A percentile compares a stretch with the other conserved stretches of the same genome.
Conservation (phyloP, 148 eudicot genomes). For the Dianthus caryophyllus region DNA sequence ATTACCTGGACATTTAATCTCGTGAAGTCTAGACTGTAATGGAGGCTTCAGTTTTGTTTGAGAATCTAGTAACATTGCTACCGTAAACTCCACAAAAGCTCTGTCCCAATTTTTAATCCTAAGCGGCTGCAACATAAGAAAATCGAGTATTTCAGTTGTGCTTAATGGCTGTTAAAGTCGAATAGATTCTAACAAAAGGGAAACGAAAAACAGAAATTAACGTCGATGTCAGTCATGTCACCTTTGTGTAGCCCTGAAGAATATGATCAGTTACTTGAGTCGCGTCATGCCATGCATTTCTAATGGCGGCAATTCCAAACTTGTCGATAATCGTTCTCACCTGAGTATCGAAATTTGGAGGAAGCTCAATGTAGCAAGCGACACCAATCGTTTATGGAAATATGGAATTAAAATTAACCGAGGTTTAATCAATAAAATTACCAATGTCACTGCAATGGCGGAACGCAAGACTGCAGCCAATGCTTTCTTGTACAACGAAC, state of each 20-base stretch:
- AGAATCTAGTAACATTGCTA: slow-evolving; percentile 65
- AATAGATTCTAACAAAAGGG: background rate
- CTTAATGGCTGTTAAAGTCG: too few relatives aligned
- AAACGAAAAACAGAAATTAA: background rate
- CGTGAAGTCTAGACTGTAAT: slow-evolving; percentile 42
- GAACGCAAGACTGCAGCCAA: slow-evolving; percentile 71
- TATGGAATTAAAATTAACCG: background rate
- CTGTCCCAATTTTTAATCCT: slow-evolving; percentile 80
- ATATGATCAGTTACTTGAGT: slow-evolving; percentile 60
- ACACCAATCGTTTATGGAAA: background rate
- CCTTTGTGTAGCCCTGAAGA: slow-evolving; percentile 81
- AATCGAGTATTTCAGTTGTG: background rate
- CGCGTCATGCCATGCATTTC: slow-evolving; percentile 75
- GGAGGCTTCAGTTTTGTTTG: slow-evolving; percentile 53
- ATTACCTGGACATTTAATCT: slow-evolving; percentile 87
- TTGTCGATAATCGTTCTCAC: slow-evolving; percentile 73
- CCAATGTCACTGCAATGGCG: slow-evolving; percentile 60
- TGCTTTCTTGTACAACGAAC: slow-evolving; percentile 55
- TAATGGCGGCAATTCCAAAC: slow-evolving; percentile 70
- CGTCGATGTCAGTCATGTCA: slow-evolving; percentile 19
- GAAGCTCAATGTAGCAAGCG: background rate
- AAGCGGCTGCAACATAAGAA: slow-evolving; percentile 66
- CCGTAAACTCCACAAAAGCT: slow-evolving; percentile 66
- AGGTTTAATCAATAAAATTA: slow-evolving; percentile 28
- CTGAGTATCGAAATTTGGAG: slow-evolving; percentile 26